Percentiles rank a stretch among this genome's conserved stretches.
phyloP scores from a whole-genome alignment of 208 protist genomes.

The Leishmania tropica region DNA sequence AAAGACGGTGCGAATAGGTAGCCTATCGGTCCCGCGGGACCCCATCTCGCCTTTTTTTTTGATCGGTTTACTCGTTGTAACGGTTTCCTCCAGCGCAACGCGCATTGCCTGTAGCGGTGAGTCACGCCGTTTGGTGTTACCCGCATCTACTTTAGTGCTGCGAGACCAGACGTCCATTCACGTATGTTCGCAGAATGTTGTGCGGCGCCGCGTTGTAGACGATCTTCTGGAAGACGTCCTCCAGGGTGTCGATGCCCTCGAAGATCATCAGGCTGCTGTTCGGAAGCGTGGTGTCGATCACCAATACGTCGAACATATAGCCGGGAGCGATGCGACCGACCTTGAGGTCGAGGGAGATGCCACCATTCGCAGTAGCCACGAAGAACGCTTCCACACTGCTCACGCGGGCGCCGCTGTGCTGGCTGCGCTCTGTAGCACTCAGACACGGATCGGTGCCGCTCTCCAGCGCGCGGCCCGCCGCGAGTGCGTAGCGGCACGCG shows the following conservation, averaged over 20 bases:
- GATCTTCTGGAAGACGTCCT: conserved; percentile 83
- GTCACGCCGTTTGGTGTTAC: background rate
- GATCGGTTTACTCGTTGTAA: background rate
- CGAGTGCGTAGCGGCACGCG: conserved; percentile 75
- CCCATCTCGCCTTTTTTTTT: background rate
- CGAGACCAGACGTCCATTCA: conserved; percentile 66
- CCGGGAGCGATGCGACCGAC: conserved; percentile 87
- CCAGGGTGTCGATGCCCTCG: conserved; percentile 52
- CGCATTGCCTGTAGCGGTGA: background rate
- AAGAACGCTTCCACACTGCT: conserved; percentile 82
- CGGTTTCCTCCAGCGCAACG: background rate
- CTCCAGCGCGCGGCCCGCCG: conserved; percentile 63
- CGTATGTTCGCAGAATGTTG: conserved; percentile 70
- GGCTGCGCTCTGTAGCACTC: conserved; percentile 29
- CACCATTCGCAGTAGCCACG: conserved; percentile 89
- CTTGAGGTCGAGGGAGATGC: conserved; percentile 82
- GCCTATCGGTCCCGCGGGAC: background rate
- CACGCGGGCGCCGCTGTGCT: conserved; percentile 28
- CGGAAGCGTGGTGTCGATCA: conserved; percentile 70
- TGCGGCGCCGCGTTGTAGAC: conserved; percentile 60
- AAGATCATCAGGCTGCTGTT: conserved; percentile 59
- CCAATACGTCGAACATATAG: conserved; percentile 90
- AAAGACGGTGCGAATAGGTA: background rate
- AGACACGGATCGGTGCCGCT: conserved; percentile 51
- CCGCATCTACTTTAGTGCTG: conserved; percentile 8